Base-by-base conservation (phyloP, 2,329 filamentous ascomycete species). In the Stemphylium beticola region DNA sequence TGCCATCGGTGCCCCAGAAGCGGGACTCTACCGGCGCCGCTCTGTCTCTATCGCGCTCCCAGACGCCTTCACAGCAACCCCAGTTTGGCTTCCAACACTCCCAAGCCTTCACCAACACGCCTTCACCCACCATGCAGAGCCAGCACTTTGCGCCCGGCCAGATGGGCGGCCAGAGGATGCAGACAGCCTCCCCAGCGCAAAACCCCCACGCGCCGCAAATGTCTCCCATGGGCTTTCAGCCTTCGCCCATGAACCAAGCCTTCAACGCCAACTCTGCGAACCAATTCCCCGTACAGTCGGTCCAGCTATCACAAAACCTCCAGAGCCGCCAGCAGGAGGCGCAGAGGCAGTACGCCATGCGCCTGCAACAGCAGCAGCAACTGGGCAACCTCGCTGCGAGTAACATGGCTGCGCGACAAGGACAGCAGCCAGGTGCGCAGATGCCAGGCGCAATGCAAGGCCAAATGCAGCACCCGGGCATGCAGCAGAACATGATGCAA, bases 1-100 rank as follows among this genome's bases (percentile, higher is more conserved):
- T 91, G 65, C 93, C 93, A 54, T 93, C 93, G 18, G 97, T 98
- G 78, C 87, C 93, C 58, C 93, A 93, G 34, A 99, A 98, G 79
- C 87, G 95, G 69, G 93, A 97, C 76, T 93, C 88, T 71, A 83
- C 95, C 70, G 88, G 87, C 64, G 88, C 90, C 73, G 96, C 92
- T 29, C 92, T 93, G 48, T 95, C 93, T 36, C 92, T 93, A 49
- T 96, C 93, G 77, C 91, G 93, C 76, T 93, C 93, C 66, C 93
- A 96, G 73, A 98, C 93, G 26, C 93, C 93, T 31, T 90, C 92
- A 68, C 91, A 93, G 72, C 84, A 87, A 59, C 83, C 84, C 47
- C 77, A 75, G 46, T 75, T 72, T 46, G 86, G 86, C 62, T 93
- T 88, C 74, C 90, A 88, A 57, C 77, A 78, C 62, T 90, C 88